These are phyloP conservation scores for Mycena indigotica DNA, from an alignment of 768 basidiomycete genomes.

Conservation along the genomic window DNA sequence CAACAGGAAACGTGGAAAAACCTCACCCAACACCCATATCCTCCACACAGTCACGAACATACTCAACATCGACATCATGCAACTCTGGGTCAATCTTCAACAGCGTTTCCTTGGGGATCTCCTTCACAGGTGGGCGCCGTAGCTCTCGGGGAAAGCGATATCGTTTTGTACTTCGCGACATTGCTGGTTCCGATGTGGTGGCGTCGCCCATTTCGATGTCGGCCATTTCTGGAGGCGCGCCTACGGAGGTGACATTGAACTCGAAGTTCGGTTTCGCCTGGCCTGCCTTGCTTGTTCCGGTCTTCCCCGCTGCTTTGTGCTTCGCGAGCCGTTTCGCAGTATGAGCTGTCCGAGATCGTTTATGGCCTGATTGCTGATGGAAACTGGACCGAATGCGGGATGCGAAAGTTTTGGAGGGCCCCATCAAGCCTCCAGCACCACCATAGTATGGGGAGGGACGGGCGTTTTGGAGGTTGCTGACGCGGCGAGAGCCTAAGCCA, in stretches of 20 bases:
- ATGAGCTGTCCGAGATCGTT: constrained; percentile 2
- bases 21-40: constrained; percentile 45
- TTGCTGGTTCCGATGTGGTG: background rate
- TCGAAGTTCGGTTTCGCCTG: constrained; percentile 4
- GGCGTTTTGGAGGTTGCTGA: constrained; percentile 17
- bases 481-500: background rate
- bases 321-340: constrained; percentile 9
- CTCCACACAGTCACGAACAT: constrained; percentile 48
- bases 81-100: constrained; percentile 47
- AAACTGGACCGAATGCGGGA: constrained; percentile 15
- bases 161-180: constrained; percentile 9
- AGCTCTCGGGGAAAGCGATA: constrained; percentile 52
- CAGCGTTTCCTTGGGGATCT: constrained; percentile 43
- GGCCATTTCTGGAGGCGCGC: constrained; percentile 6
- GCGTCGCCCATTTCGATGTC: constrained; percentile 28
- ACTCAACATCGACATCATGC: constrained; percentile 40
- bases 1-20: background rate
- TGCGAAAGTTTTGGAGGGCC: constrained; percentile 6
- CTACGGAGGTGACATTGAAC: constrained; percentile 21
- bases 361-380: background rate
- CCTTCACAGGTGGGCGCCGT: constrained; percentile 43
- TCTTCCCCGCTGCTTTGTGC: constrained; percentile 7
- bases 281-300: too few relatives aligned
- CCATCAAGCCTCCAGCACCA: background rate
- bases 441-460: constrained; percentile 2